Base-by-base conservation (phyloP, 179 eudicot species). In the Silene vulgaris region DNA sequence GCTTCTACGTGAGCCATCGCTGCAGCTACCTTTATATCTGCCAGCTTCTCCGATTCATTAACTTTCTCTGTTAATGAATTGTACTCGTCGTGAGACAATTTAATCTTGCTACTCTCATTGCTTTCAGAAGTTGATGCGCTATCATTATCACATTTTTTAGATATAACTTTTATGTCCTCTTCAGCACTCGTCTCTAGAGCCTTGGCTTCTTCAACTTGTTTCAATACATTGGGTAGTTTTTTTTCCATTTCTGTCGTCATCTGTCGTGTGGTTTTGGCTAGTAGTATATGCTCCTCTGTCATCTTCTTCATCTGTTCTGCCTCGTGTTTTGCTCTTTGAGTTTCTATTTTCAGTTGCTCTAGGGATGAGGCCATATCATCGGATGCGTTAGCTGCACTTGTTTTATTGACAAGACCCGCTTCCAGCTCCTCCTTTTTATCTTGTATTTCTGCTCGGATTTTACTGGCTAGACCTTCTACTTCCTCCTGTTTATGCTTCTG, bases 1-100 rank as follows among this genome's bases (percentile, higher is more conserved):
- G 85, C 90, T 77, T 90, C 92, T 14, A 87, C 92, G 50, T 90
- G 87, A 40, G 91, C 92, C 79, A 70, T 72, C 29, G 88, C 86
- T n/a, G 83, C 87, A 11, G 75, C 89, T 76, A 82, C 88, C 82
- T 89, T 91, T 16, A 54, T 63, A n/a, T 89, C 82, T 19, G 88
- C 94, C 60, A 78, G 40, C 8, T 79, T 87, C 48, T 80, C 85
- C 0, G 79, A 73, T 68, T 84, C 91, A 69, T 82, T 80, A 0
- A 75, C 82, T 76, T 80, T 90, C 82, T 64, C 82, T 16, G 73
- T 87, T 85, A 91, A 60, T 3, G 87, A 73, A 64, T 84, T 84
- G 61, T 83, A 88, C 52, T 90, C 91, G 68, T 86, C 89, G 1
- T 57, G 77, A 1, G 88, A 78, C 62, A 94, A 54, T 69, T 74